Conservation (phyloP, 179 eudicot species). For the Actinidia arguta region DNA sequence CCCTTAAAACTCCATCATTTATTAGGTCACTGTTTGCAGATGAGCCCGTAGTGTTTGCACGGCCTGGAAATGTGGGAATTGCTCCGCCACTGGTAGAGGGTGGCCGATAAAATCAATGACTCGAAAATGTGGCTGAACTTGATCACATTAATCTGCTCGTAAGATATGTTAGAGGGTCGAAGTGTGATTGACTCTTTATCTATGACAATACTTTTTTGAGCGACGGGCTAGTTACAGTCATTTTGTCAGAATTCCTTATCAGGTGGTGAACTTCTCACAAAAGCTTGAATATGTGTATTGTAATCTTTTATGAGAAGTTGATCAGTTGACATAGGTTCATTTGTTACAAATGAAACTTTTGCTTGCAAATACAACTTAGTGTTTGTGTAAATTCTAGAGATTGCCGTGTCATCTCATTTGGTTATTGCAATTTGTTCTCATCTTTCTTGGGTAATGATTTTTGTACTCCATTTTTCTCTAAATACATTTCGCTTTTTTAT, state of each 20-base stretch:
- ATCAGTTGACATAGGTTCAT: too few species aligned
- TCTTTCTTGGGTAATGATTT: too few species aligned
- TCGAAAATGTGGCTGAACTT: neutral
- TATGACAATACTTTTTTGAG: neutral
- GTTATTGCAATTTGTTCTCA: neutral
- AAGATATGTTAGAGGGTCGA: neutral
- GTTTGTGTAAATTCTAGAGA: neutral
- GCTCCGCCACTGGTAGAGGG: slow-evolving; percentile 81
- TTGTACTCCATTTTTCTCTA: too few species aligned
- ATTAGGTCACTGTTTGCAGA: slow-evolving; percentile 83
- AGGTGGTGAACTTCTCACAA: neutral
- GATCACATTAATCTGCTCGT: neutral
- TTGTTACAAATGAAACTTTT: neutral
- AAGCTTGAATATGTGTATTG: neutral
- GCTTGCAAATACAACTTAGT: neutral
- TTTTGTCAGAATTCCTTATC: neutral
- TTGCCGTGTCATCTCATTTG: neutral
- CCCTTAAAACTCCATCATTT: slow-evolving; percentile 82
- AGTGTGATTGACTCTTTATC: neutral
- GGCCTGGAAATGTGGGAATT: slow-evolving; percentile 75
- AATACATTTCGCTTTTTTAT: too few species aligned
- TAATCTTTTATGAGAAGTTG: neutral
- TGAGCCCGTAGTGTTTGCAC: slow-evolving; percentile 84
- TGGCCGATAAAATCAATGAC: slow-evolving; percentile 44
- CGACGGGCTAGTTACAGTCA: neutral